Percentiles rank a stretch among this genome's conserved stretches.
Conservation (phyloP, 306 rosid genomes). For the Ochetophila trinervis region DNA sequence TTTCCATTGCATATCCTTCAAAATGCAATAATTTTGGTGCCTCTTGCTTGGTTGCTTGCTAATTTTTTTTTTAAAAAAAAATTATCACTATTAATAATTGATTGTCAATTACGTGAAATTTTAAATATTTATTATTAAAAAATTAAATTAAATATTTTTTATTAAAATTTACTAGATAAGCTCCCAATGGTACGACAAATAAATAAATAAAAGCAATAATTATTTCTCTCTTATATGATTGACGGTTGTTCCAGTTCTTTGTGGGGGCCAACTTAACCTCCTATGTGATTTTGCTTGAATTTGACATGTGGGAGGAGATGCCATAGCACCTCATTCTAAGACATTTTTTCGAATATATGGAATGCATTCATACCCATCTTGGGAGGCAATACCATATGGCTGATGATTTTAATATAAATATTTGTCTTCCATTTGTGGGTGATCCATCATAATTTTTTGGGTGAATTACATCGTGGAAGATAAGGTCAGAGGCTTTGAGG, state of each 20-base stretch:
- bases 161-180: too few species aligned
- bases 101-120: too few species aligned
- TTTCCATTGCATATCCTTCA: slow-evolving; percentile 13
- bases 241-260: not conserved
- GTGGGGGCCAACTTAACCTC: slow-evolving; percentile 9
- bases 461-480: too few species aligned
- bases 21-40: slow-evolving; percentile 14
- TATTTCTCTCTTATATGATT: not conserved
- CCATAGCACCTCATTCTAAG: slow-evolving; percentile 6
- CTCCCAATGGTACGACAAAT: too few species aligned
- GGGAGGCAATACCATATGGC: slow-evolving; percentile 6
- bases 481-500: too few species aligned
- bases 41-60: not conserved
- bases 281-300: not conserved
- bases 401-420: not conserved
- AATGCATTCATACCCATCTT: not conserved
- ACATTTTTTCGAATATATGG: not conserved
- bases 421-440: slow-evolving; percentile 12
- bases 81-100: too few species aligned
- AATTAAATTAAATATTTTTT: too few species aligned
- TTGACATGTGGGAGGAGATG: slow-evolving; percentile 12
- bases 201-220: too few species aligned
- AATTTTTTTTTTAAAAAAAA: not conserved
- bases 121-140: too few species aligned
- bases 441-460: not conserved